phyloP scores from a whole-genome alignment of 768 basidiomycete species.

The Amylocystis lapponica region DNA sequence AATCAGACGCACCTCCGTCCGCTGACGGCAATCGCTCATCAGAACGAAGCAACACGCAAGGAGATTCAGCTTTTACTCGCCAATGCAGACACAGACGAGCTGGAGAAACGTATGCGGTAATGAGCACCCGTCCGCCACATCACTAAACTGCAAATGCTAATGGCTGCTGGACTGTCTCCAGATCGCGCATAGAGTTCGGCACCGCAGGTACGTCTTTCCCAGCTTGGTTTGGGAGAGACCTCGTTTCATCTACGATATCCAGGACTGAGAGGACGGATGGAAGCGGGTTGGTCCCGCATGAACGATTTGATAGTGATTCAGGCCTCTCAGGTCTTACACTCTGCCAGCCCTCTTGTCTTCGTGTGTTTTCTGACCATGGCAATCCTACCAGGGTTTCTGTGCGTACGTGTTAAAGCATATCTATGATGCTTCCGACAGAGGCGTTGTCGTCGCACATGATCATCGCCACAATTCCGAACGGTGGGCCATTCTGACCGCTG shows the following conservation, averaged over 20 bases:
- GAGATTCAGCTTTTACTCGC: constrained; percentile 46
- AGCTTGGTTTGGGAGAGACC: neutral
- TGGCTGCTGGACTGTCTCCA: constrained; percentile 16
- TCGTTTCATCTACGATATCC: constrained; percentile 1
- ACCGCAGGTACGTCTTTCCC: constrained; percentile 58
- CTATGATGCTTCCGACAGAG: constrained; percentile 45
- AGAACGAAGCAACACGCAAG: constrained; percentile 46
- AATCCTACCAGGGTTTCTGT: constrained; percentile 56
- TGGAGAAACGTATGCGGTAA: constrained; percentile 55
- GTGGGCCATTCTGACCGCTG: constrained; percentile 74
- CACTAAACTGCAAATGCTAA: neutral
- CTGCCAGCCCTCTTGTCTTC: neutral
- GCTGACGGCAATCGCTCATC: neutral
- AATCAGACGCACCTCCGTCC: neutral
- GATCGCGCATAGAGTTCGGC: constrained; percentile 77
- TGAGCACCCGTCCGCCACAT: neutral
- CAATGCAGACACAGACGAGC: constrained; percentile 36
- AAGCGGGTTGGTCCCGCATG: constrained; percentile 88
- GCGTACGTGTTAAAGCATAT: constrained; percentile 60
- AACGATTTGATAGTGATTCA: constrained; percentile 83
- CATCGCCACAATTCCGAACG: constrained; percentile 75
- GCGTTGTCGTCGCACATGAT: constrained; percentile 82
- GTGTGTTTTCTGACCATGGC: neutral
- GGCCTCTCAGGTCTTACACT: constrained; percentile 57
- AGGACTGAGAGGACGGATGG: constrained; percentile 81